Evolutionary conservation across 1,284 basidiomycete species (phyloP), one percentile per base, ranked within the genome.

Genomic region (Mycosarcoma maydis): DNA sequence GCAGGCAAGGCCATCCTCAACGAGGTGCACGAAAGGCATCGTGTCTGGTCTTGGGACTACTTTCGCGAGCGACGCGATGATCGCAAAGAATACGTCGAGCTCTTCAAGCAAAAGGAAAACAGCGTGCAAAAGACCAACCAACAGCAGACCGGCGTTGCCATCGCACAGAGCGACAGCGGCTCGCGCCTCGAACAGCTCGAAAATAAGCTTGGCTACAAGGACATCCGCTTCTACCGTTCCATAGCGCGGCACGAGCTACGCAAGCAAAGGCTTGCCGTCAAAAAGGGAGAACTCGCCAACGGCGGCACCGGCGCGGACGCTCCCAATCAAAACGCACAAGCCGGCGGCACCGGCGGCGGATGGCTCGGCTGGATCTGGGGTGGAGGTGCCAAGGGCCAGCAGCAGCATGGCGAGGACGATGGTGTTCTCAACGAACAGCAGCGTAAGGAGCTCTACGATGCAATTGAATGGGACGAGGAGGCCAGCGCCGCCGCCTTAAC

Each of bases 171-270:
- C 59, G 72, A 77, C 29, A 64, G 55, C 14, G 68, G 62, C 8
- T 49, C 58, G 5, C 84, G 84, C 6, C 84, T 97, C 23, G 86
- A 88, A 42, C 85, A 84, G 1, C 84, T 98, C 47, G 97, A 99
- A 81, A 84, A 83, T 72, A 92, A 92, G 80, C 85, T 98, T 11
- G 87, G 88, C 0, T 98, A 98, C 78, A 92, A 97, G 80, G 96
- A 98, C 76, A 91, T 99, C 49, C 90, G 96, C 11, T 98, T 98
- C 83, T 99, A 98, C 84, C 89, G 96, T 22, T 98, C 94, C 4
- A 92, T 99, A 60, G 93, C 94, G 0, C 89, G 93, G 8, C 93
- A 92, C 7, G 89, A 90, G 71, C 85, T 97, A 16, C 89, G 90
- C 72, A 94, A 96, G 79, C 93, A 98, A 75, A 57, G 53, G 17